Evolutionary conservation across 768 basidiomycete genomes (phyloP), one percentile per base, ranked within the genome.

Genomic region (Lyophyllum shimeji): DNA sequence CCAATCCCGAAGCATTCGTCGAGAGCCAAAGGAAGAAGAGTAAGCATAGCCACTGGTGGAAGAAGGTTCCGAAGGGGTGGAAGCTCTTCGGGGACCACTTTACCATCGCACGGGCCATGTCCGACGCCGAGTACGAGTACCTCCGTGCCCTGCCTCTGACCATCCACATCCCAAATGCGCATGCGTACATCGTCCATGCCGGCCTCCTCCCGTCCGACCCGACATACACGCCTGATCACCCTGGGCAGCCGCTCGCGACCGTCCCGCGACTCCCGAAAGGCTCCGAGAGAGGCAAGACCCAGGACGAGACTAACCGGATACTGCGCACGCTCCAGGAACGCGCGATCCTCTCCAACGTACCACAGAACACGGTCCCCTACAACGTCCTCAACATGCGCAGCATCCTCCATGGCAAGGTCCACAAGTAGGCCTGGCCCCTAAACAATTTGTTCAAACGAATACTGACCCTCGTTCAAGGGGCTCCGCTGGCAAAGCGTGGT

Each of bases 291-390:
- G 8, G 39, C 50, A 39, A 37, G 56, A 2, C 56, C 64, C 13
- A 56, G 52, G 63, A 33, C 27, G 63, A 58, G 17, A 45, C 54
- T 25, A 55, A 65, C 25, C 68, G 85, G 55, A 48, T 64, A 31
- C 68, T 87, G 52, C 82, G 90, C 2, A 65, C 68, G 2, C 67
- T 82, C 9, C 92, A 93, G 65, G 94, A 95, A 63, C 65, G 77
- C 2, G 79, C 83, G 0, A 67, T 95, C n/a, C 71, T 95, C 20
- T 71, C 69, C 0, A 74, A 87, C 18, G 74, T 96, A 17, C 82
- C 88, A 2, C 89, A 90, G 67, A 98, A 96, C 70, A 73, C 62
- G 17, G 79, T 87, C 59, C 89, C 93, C 0, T 95, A 87, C 86
- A 83, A 82, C 2, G 61, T 86, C 6, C 72, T 92, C 53, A 93